These are phyloP conservation scores for Aspergillus quadricinctus DNA, from an alignment of 2,329 filamentous ascomycete genomes.

Conservation along the genomic window DNA sequence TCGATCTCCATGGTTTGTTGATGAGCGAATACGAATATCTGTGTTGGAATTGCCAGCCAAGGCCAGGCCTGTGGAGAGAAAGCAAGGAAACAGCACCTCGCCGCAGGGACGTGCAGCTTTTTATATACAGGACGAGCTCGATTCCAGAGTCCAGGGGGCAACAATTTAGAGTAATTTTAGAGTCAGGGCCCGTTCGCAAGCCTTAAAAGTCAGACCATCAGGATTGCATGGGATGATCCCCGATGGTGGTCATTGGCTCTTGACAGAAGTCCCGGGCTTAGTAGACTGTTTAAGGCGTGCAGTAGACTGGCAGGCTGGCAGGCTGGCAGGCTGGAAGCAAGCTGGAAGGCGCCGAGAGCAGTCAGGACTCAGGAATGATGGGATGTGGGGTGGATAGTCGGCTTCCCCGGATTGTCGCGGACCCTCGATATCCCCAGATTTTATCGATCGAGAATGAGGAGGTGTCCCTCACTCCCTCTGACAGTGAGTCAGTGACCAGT, in stretches of 20 bases:
- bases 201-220: background rate
- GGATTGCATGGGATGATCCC: background rate
- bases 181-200: background rate
- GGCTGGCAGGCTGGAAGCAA: background rate
- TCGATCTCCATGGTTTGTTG: constrained; percentile 2
- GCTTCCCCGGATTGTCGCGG: background rate
- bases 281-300: background rate
- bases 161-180: background rate
- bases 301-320: too few species aligned
- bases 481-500: background rate
- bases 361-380: background rate
- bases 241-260: background rate
- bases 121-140: background rate
- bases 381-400: background rate
- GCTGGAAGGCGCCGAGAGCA: background rate
- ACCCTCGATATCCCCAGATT: background rate
- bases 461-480: background rate
- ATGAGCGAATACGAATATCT: background rate
- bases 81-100: background rate
- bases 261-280: background rate
- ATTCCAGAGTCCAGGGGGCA: background rate
- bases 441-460: background rate
- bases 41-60: background rate
- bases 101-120: background rate
- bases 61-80: background rate